phyloP scores from a whole-genome alignment of 129 eudicot genomes.

The Silybum marianum region DNA sequence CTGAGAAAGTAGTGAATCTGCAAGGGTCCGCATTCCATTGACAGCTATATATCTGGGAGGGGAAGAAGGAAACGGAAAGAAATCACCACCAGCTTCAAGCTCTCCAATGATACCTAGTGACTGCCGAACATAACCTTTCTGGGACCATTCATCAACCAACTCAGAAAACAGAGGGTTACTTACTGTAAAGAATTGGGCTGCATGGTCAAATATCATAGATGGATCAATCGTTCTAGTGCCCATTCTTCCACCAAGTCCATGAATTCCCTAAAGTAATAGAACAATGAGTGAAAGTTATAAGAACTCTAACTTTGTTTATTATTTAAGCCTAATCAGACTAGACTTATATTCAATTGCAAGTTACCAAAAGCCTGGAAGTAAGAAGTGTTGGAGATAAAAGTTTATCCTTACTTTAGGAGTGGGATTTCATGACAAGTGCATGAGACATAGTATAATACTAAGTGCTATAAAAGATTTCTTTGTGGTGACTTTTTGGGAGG shows the following conservation, averaged over 20 bases:
- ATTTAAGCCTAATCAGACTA: neutral
- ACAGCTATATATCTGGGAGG: slow-evolving; percentile 78
- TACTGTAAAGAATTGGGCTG: slow-evolving; percentile 92
- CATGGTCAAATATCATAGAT: slow-evolving; percentile 78
- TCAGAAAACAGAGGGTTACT: slow-evolving; percentile 70
- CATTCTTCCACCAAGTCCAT: slow-evolving; percentile 99
- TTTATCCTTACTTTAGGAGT: no score
- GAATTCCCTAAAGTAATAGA: slow-evolving; percentile 64
- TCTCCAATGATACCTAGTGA: slow-evolving; percentile 81
- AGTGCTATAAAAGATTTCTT: no score
- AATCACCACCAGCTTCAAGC: slow-evolving; percentile 80
- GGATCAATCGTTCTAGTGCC: slow-evolving; percentile 86
- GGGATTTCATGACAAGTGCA: no score
- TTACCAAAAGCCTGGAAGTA: no score
- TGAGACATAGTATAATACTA: no score
- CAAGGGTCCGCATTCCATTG: slow-evolving; percentile 93
- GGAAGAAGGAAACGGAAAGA: slow-evolving; percentile 49
- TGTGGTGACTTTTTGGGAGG: no score
- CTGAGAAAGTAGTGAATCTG: slow-evolving; percentile 89
- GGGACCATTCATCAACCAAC: slow-evolving; percentile 73
- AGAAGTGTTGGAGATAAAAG: no score
- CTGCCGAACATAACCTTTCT: slow-evolving; percentile 64
- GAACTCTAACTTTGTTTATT: neutral
- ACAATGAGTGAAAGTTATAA: slow-evolving; percentile 21
- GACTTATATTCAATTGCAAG: neutral